Conservation (phyloP, 1,284 basidiomycete species). For the Pseudozyma hubeiensis region DNA sequence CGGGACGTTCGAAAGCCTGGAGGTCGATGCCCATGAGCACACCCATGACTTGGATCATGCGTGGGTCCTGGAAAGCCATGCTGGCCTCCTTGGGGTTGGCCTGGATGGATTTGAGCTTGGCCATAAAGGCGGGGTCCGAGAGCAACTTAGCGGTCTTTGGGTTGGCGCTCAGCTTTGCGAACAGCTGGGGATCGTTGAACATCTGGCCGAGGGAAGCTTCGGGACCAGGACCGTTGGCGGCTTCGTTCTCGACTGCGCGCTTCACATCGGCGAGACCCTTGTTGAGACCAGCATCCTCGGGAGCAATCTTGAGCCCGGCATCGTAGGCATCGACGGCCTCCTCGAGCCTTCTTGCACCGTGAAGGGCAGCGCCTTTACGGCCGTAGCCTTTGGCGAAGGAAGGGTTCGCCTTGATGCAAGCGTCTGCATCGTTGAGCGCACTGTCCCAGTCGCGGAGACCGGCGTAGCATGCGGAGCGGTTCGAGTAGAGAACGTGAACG, state of each 20-base stretch:
- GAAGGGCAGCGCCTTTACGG: slow-evolving; percentile 93
- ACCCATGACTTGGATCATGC: slow-evolving; percentile 90
- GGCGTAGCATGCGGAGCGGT: slow-evolving; percentile 88
- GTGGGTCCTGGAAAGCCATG: slow-evolving; percentile 78
- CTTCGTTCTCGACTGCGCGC: slow-evolving; percentile 63
- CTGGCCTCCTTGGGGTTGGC: slow-evolving; percentile 64
- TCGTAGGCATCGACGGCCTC: slow-evolving; percentile 87
- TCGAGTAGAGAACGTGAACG: slow-evolving; percentile 88
- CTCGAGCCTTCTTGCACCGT: slow-evolving; percentile 81
- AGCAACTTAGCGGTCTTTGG: slow-evolving; percentile 86
- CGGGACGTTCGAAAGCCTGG: slow-evolving; percentile 84
- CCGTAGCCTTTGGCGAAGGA: slow-evolving; percentile 91
- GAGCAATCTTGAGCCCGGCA: slow-evolving; percentile 81
- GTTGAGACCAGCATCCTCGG: slow-evolving; percentile 80
- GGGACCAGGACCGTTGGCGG: slow-evolving; percentile 68
- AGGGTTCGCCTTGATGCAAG: slow-evolving; percentile 79
- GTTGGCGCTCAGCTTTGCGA: slow-evolving; percentile 85
- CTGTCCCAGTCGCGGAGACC: slow-evolving; percentile 82
- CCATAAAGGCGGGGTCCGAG: slow-evolving; percentile 77
- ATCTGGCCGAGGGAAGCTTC: slow-evolving; percentile 78
- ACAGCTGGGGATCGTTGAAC: slow-evolving; percentile 85
- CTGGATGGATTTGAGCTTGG: slow-evolving; percentile 69
- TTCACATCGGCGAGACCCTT: slow-evolving; percentile 79
- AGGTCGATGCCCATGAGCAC: slow-evolving; percentile 94
- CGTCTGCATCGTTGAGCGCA: slow-evolving; percentile 89